Percentiles rank a stretch among this genome's conserved stretches.
Conservation (phyloP, 495 filamentous ascomycete species). For the Neurospora hispaniola region DNA sequence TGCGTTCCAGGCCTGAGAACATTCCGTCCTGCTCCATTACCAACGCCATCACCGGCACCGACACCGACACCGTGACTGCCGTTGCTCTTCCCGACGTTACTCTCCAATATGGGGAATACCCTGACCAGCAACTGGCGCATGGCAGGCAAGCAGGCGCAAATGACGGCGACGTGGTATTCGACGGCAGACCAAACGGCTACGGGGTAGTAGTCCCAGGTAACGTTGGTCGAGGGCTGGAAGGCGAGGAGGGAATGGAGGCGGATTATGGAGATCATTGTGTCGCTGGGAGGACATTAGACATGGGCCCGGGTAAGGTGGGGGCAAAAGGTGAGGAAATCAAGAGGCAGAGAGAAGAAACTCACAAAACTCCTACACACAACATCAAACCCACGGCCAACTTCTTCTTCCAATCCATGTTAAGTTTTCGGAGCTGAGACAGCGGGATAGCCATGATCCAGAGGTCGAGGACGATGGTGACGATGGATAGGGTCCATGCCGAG, state of each 20-base stretch:
- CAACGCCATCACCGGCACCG: not conserved
- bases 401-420: not conserved
- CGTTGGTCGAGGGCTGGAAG: not conserved
- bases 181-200: not conserved
- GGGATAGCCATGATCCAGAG: not conserved
- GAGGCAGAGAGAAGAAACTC: not conserved
- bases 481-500: not conserved
- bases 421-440: not conserved
- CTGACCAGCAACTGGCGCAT: not conserved
- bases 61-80: not conserved
- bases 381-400: not conserved
- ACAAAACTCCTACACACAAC: not conserved
- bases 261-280: not conserved
- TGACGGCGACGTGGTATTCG: not conserved
- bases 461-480: not conserved
- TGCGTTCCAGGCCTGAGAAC: not conserved
- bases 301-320: not conserved
- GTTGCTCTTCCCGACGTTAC: not conserved
- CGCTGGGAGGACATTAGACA: not conserved
- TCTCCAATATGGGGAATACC: not conserved
- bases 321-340: not conserved
- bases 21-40: not conserved
- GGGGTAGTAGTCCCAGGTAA: not conserved
- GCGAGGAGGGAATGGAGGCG: not conserved
- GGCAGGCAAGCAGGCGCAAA: not conserved